phyloP scores from a whole-genome alignment of 78 protist species.

The Creolimax fragrantissima region DNA sequence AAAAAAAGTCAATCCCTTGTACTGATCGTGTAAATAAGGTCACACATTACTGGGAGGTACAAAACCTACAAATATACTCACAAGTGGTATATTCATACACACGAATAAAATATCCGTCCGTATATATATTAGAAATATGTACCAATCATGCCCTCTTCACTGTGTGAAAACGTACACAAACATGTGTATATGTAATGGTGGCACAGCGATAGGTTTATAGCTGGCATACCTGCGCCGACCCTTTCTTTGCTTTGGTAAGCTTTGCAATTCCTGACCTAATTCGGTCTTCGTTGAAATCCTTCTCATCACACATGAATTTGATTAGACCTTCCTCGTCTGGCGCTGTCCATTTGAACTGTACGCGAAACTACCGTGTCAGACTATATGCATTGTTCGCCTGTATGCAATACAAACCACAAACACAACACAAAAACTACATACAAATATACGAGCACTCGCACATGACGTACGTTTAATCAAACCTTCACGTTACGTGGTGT shows the following conservation, averaged over 20 bases:
- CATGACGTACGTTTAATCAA: background rate
- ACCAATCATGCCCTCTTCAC: no score
- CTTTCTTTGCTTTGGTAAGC: background rate
- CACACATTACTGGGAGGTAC: no score
- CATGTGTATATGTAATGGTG: no score
- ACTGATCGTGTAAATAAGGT: no score
- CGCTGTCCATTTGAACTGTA: conserved; percentile 21
- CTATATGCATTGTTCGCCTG: background rate
- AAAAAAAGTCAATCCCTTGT: no score
- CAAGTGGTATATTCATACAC: no score
- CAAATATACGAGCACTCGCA: background rate
- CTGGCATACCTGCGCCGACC: background rate
- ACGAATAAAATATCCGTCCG: no score
- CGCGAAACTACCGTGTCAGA: background rate
- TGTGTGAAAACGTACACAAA: no score
- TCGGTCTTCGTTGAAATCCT: conserved; percentile 28
- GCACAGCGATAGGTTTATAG: no score
- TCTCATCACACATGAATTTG: conserved; percentile 6
- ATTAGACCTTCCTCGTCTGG: conserved; percentile 13
- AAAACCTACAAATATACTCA: no score
- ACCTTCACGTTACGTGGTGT: background rate
- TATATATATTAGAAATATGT: no score
- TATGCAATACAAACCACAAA: background rate
- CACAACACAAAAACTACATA: background rate
- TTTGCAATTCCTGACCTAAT: background rate